Evolutionary conservation across 805 yeast genomes (phyloP), one percentile per base, ranked within the genome.

Genomic region (Monosporozyma aerobia): DNA sequence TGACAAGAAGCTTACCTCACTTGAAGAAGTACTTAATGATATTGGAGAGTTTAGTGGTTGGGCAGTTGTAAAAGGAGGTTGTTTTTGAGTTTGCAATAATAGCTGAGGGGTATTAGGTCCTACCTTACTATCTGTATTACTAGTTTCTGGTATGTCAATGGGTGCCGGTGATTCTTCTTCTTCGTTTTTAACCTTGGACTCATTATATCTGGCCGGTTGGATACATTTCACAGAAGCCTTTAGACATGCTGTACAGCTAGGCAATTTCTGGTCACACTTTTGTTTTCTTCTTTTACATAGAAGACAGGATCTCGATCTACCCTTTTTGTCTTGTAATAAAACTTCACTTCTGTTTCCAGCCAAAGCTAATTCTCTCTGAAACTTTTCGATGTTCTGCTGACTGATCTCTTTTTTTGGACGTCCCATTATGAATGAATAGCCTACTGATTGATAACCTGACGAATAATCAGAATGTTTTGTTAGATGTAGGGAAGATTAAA

Each of bases 201-300:
- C 52, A 13, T 30, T 75, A 56, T 82, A 82, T 51, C 80, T 74
- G 3, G 80, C 80, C 0, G 89, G 89, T 63, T 82, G 84, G 3
- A 81, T 71, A 64, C 88, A 82, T 53, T 74, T 69, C 6, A 76
- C 80, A 32, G 78, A 80, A 0, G 87, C 83, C 58, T 81, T 81
- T 50, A 81, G 67, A 66, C 88, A 83, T 44, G 82, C 81, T 5
- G 87, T 79, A 59, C 88, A 82, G 47, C 80, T 73, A 4, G 87
- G 87, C 7, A 77, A 63, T 49, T 83, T 71, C 54, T 81, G 86
- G 57, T 83, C 87, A 66, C 88, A 82, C 57, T 79, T 77, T 59
- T 80, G 83, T 58, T 80, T 80, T 48, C 83, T 65, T 61, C 77
- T 76, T 57, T 79, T 81, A 54, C 85, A 80, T 23, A 80, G 61